These are phyloP conservation scores for Fonsecaea multimorphosa DNA, from an alignment of 2,329 filamentous ascomycete species.

Conservation along the genomic window DNA sequence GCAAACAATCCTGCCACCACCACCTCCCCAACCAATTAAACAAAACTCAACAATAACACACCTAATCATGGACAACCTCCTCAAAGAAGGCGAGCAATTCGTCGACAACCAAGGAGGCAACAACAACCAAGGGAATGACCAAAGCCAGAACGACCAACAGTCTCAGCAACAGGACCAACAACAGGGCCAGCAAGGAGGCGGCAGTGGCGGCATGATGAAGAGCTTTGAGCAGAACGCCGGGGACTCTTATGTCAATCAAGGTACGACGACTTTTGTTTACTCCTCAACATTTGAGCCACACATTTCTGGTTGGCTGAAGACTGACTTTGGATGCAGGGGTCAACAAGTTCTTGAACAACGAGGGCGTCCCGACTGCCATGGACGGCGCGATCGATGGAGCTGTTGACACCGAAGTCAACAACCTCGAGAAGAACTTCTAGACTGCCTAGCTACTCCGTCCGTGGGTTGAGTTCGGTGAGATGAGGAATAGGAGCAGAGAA, in stretches of 20 bases:
- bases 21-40: neutral
- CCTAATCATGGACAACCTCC: conserved; percentile 4
- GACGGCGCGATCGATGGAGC: conserved; percentile 18
- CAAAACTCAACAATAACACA: neutral
- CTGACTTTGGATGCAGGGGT: conserved; percentile 1
- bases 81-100: conserved; percentile 13
- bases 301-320: neutral
- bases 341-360: conserved; percentile 17
- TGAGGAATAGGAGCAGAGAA: too few relatives aligned
- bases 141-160: conserved; percentile 1
- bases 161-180: neutral
- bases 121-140: neutral
- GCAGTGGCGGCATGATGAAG: conserved; percentile 6
- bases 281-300: neutral
- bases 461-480: too few relatives aligned
- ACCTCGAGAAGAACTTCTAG: conserved; percentile 16
- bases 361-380: neutral
- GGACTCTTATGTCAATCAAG: conserved; percentile 20
- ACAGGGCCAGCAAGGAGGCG: conserved; percentile 6
- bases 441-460: neutral
- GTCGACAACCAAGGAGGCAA: conserved; percentile 5
- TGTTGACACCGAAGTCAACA: conserved; percentile 17
- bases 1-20: neutral
- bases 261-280: neutral
- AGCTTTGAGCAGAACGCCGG: conserved; percentile 19